Base-by-base conservation (phyloP, 176 grass and related monocot genomes). In the Bonia amplexicaulis region DNA sequence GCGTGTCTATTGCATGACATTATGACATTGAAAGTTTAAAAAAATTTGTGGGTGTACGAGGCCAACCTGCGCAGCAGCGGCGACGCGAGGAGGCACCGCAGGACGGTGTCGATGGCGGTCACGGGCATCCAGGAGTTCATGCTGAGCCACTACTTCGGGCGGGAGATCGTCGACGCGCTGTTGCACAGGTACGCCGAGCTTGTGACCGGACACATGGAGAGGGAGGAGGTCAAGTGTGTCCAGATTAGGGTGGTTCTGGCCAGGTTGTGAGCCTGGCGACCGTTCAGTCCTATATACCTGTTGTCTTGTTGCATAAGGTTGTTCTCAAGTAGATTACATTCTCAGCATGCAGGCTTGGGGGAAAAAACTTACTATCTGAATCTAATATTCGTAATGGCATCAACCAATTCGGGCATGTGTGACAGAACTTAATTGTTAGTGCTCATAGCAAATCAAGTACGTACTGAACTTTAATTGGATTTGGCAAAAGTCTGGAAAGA, bases 111-210 rank as follows among this genome's bases (percentile, higher is more conserved):
- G 17, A 94, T 91, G 97, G 88, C 92, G 11, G 88, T 96, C 79
- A 89, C 92, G 72, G 91, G 91, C 19, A 94, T 99, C 69, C 97
- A 96, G 78, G 93, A 96, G 82, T 91, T 93, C 7, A 99, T 99
- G 91, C 90, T 99, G 26, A 85, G 82, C 84, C 91, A 99, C 88
- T 91, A 96, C 77, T 99, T 99, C 82, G 97, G 93, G 3, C 60
- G 66, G 6, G 78, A 87, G 29, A 87, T 94, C 75, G 85, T 99
- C 7, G 97, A 94, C 69, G 65, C 77, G 52, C 85, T 96, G 1
- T 96, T 99, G 71, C 75, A 89, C 42, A 87, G 46, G 80, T 96
- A 94, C 71, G 82, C 80, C 6, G 84, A 90, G 49, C 84, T 96
- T 12, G 91, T 99, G 61, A 89, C 82, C 72, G 88, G 84, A 68